phyloP scores from a whole-genome alignment of 352 stramenopile species.

The Phytophthora fragariae region DNA sequence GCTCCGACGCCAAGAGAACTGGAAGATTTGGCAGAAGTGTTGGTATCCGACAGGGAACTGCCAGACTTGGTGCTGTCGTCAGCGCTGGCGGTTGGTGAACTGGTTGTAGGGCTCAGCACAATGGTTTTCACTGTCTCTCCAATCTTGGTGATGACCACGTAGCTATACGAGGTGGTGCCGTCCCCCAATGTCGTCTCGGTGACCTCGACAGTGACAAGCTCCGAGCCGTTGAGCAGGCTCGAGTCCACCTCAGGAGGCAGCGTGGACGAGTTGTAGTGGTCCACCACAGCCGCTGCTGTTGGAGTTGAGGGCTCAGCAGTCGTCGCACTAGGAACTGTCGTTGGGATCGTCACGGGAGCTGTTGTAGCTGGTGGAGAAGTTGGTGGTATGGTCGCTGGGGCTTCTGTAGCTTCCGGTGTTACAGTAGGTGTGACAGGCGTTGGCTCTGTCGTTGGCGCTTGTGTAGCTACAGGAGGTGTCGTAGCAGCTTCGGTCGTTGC shows the following conservation, averaged over 20 bases:
- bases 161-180: slow-evolving; percentile 42
- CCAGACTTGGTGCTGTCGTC: slow-evolving; percentile 9
- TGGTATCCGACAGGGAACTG: neutral
- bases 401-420: neutral
- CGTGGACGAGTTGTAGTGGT: slow-evolving; percentile 48
- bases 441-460: neutral
- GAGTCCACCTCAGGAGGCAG: slow-evolving; percentile 39
- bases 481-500: neutral
- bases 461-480: too few relatives aligned
- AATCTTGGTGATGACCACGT: slow-evolving; percentile 45
- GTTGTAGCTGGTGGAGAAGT: neutral
- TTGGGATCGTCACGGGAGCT: neutral
- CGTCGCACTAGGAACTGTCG: neutral
- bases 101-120: slow-evolving; percentile 15
- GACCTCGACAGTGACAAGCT: slow-evolving; percentile 50
- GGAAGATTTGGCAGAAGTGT: slow-evolving; percentile 3
- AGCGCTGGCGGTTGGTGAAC: neutral
- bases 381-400: neutral
- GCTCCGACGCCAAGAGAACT: slow-evolving; percentile 6
- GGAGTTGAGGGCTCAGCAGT: neutral
- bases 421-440: neutral
- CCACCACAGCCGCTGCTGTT: slow-evolving; percentile 25
- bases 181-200: slow-evolving; percentile 35
- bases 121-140: slow-evolving; percentile 26
- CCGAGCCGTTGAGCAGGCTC: slow-evolving; percentile 44